These are phyloP conservation scores for Colletotrichum sp. DNA, from an alignment of 2,329 filamentous ascomycete species.

Conservation along the genomic window DNA sequence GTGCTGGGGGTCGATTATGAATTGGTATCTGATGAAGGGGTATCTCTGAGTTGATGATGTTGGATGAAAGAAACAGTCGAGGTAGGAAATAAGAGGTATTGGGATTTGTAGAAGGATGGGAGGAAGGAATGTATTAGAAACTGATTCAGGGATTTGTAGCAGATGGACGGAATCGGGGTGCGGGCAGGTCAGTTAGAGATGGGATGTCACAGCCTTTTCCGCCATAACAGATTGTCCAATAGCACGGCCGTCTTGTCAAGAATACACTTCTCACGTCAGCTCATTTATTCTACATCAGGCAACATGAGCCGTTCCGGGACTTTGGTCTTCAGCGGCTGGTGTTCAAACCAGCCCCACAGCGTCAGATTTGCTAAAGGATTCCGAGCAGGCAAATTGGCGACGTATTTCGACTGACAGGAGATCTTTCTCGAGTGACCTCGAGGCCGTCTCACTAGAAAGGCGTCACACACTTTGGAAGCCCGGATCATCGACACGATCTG, in stretches of 20 bases:
- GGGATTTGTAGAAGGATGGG: neutral
- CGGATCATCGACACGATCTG: neutral
- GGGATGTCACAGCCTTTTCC: neutral
- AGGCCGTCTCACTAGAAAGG: neutral
- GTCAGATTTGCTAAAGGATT: neutral
- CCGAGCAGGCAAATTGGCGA: neutral
- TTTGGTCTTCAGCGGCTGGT: neutral
- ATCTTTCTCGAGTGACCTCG: neutral
- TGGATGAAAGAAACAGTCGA: neutral
- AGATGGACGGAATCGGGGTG: neutral
- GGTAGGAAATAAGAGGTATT: neutral
- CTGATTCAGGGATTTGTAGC: slow-evolving; percentile 1
- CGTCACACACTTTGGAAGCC: neutral
- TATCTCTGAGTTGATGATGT: neutral
- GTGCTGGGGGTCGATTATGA: neutral
- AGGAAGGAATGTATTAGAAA: neutral
- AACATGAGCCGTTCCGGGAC: neutral
- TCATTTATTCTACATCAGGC: neutral
- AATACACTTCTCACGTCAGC: neutral
- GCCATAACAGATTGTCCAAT: neutral
- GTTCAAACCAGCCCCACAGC: neutral
- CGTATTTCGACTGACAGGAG: neutral
- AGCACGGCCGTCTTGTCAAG: neutral
- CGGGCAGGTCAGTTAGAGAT: neutral
- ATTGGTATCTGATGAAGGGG: neutral